A percentile compares a stretch with the other conserved stretches of the same genome.
phyloP scores from a whole-genome alignment of 2,329 filamentous ascomycete genomes.

The Myriosclerotinia scirpicola region DNA sequence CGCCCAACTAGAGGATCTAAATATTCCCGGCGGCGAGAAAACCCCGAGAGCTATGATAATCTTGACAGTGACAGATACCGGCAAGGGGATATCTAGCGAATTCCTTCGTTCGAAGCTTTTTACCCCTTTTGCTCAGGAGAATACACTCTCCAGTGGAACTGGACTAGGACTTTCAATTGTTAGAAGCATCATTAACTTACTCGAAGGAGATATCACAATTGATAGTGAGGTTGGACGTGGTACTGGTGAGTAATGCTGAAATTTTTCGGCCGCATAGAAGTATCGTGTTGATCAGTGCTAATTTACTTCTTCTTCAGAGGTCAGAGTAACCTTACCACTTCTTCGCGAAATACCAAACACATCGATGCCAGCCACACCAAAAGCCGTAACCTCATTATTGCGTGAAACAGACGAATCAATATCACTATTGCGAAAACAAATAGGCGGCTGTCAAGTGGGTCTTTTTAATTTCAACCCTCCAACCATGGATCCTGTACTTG shows the following conservation, averaged over 20 bases:
- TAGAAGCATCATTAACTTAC: conserved; percentile 56
- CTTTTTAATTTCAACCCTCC: conserved; percentile 37
- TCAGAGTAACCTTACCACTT: conserved; percentile 39
- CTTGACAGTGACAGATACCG: conserved; percentile 75
- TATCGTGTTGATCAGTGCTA: conserved; percentile 22
- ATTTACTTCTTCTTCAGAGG: conserved; percentile 30
- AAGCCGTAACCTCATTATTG: conserved; percentile 29
- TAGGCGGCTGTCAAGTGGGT: conserved; percentile 32
- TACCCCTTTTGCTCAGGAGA: conserved; percentile 64
- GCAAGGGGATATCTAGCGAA: conserved; percentile 64
- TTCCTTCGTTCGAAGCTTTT: conserved; percentile 62
- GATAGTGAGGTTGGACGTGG: conserved; percentile 55
- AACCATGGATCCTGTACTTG: conserved; percentile 31
- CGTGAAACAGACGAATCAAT: conserved; percentile 36
- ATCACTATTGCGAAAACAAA: conserved; percentile 29
- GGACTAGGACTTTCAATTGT: conserved; percentile 68
- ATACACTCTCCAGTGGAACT: conserved; percentile 59
- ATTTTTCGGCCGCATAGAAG: neutral
- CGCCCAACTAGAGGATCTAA: conserved; percentile 36
- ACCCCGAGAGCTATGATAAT: conserved; percentile 43
- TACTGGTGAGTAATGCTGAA: conserved; percentile 48
- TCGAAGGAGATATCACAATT: conserved; percentile 61
- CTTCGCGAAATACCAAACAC: conserved; percentile 36
- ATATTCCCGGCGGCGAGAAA: conserved; percentile 27
- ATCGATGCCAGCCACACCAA: conserved; percentile 27